phyloP scores from a whole-genome alignment of 495 filamentous ascomycete genomes.

The Aspergillus saccharolyticus region DNA sequence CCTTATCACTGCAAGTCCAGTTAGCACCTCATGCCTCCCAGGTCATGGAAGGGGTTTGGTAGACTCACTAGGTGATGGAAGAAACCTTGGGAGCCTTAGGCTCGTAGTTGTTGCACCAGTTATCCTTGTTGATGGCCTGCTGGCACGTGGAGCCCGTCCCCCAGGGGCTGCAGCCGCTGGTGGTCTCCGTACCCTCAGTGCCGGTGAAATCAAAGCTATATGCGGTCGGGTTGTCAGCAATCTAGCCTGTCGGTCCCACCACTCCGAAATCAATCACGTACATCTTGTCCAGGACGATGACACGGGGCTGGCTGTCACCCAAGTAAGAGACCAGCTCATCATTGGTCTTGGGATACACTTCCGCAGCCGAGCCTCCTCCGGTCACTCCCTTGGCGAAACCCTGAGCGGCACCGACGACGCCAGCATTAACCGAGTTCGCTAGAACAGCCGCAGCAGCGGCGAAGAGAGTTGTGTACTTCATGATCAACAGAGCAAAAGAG shows the following conservation, averaged over 20 bases:
- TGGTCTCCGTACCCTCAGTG: slow-evolving; percentile 29
- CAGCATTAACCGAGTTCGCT: slow-evolving; percentile 16
- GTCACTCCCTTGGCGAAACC: slow-evolving; percentile 36
- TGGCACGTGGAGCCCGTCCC: slow-evolving; percentile 40
- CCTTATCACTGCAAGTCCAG: slow-evolving; percentile 20
- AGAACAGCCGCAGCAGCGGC: slow-evolving; percentile 13
- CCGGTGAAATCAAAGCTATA: slow-evolving; percentile 29
- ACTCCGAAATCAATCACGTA: background rate
- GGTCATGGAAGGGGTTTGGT: background rate
- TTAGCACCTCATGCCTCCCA: background rate
- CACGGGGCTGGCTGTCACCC: slow-evolving; percentile 24
- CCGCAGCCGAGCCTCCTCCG: slow-evolving; percentile 29
- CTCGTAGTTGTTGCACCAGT: slow-evolving; percentile 40
- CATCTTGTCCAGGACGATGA: slow-evolving; percentile 30
- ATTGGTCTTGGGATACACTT: slow-evolving; percentile 29
- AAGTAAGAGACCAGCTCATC: slow-evolving; percentile 34
- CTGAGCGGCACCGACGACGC: slow-evolving; percentile 31
- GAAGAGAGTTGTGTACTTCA: slow-evolving; percentile 16
- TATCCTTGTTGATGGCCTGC: slow-evolving; percentile 45
- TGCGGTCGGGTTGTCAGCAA: background rate
- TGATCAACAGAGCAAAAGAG: slow-evolving; percentile 6
- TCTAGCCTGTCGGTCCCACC: too few species aligned
- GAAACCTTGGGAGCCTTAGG: slow-evolving; percentile 21
- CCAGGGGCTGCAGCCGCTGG: slow-evolving; percentile 32
- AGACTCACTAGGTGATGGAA: slow-evolving; percentile 29